Evolutionary conservation across 495 filamentous ascomycete genomes (phyloP).

Genomic region (Podospora tetraspora): DNA sequence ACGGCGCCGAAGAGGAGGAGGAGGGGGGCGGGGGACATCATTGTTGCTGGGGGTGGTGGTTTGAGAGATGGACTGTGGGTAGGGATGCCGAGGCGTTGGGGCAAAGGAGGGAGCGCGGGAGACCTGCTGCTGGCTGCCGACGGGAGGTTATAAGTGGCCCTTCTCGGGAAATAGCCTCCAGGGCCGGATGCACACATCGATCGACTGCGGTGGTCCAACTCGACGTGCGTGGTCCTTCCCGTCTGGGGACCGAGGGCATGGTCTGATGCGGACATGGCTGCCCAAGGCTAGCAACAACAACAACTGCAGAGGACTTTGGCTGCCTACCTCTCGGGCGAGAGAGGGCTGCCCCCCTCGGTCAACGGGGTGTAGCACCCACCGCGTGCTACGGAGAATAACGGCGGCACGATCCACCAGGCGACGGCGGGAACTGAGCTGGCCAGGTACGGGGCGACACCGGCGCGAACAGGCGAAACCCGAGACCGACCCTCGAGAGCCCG

Average conservation of each 20-base stretch:
- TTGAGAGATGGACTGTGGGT: no score
- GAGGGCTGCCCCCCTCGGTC: background rate
- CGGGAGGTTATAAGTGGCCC: background rate
- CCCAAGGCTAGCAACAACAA: background rate
- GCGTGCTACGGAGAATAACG: conserved; percentile 6
- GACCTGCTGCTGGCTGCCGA: background rate
- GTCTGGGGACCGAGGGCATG: background rate
- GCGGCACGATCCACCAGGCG: background rate
- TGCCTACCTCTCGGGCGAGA: background rate
- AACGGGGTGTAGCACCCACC: background rate
- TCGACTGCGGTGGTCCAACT: background rate
- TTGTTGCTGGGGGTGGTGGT: background rate
- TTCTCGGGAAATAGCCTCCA: background rate
- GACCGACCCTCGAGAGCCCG: background rate
- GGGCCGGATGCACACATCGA: background rate
- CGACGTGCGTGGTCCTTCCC: background rate
- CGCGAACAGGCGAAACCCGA: background rate
- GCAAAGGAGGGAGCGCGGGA: background rate
- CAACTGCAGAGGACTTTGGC: conserved; percentile 7
- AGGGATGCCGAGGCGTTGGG: no score
- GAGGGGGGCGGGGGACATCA: background rate
- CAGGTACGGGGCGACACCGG: conserved; percentile 7
- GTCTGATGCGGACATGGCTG: background rate
- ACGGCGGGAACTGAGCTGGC: conserved; percentile 14
- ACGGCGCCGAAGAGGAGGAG: background rate